These are phyloP conservation scores for Senna siamea DNA, from an alignment of 306 rosid species.

Conservation along the genomic window DNA sequence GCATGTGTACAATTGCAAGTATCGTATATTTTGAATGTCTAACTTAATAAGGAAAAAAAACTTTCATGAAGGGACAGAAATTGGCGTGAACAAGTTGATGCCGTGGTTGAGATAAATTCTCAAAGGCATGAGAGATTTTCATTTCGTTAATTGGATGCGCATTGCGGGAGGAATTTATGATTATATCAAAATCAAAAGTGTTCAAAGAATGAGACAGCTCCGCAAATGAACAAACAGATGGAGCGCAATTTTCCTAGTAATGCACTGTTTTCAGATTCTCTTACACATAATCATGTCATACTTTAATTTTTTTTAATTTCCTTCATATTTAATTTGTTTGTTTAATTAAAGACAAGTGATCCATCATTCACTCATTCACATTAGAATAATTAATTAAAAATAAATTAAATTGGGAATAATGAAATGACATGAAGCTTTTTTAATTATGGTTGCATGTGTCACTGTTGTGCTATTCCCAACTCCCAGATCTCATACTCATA, in stretches of 20 bases:
- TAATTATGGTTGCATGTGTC: slow-evolving; percentile 37
- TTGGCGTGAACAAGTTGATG: no score
- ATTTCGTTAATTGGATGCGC: no score
- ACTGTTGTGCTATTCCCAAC: background rate
- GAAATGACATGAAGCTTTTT: slow-evolving; percentile 24
- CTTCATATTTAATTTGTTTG: no score
- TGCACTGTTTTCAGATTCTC: slow-evolving; percentile 51
- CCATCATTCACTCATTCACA: no score
- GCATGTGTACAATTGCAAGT: background rate
- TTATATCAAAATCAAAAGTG: no score
- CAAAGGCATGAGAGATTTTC: no score
- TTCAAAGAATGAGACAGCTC: background rate
- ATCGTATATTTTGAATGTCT: background rate
- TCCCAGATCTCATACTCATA: slow-evolving; percentile 29
- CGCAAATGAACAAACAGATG: slow-evolving; percentile 12
- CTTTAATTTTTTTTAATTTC: slow-evolving; percentile 18
- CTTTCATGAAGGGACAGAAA: no score
- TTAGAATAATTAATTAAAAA: no score
- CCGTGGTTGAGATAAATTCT: no score
- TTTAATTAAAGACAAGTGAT: background rate
- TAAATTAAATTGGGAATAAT: no score
- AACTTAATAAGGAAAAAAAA: background rate
- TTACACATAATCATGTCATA: slow-evolving; percentile 32
- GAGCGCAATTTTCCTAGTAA: background rate
- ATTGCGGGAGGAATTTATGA: no score